Evolutionary conservation across 1,284 basidiomycete genomes (phyloP).

Genomic region (Apiotrichum laibachii): DNA sequence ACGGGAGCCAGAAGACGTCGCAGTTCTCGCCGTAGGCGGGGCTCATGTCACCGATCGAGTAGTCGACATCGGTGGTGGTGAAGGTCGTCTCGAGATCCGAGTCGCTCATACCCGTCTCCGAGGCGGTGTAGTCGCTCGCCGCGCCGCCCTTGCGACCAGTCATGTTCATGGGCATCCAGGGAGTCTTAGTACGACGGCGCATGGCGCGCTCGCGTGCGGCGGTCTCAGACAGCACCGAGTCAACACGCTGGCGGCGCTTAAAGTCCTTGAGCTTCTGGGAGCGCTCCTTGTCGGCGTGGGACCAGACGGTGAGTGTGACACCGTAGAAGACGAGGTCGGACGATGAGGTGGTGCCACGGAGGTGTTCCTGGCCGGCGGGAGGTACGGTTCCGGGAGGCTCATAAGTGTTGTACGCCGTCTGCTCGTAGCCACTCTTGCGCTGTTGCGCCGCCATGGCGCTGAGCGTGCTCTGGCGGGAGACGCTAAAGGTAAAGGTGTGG

Average conservation of each 20-base stretch:
- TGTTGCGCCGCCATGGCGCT: slow-evolving; percentile 34
- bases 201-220: slow-evolving; percentile 6
- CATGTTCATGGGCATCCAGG: slow-evolving; percentile 10
- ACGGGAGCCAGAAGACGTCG: slow-evolving; percentile 89
- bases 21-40: slow-evolving; percentile 55
- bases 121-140: slow-evolving; percentile 54
- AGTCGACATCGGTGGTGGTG: slow-evolving; percentile 17
- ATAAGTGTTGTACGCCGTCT: slow-evolving; percentile 6
- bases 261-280: slow-evolving; percentile 51
- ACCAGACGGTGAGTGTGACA: slow-evolving; percentile 89
- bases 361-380: slow-evolving; percentile 59
- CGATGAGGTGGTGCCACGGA: slow-evolving; percentile 58
- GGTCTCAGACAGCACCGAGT: slow-evolving; percentile 15
- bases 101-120: slow-evolving; percentile 71
- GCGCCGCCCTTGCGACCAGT: slow-evolving; percentile 4
- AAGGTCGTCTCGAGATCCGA: slow-evolving; percentile 50
- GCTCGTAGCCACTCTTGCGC: slow-evolving; percentile 52
- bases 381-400: slow-evolving; percentile 43
- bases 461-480: slow-evolving; percentile 40
- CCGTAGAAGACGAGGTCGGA: slow-evolving; percentile 68
- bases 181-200: slow-evolving; percentile 13
- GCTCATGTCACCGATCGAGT: slow-evolving; percentile 20
- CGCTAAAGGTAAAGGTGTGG: slow-evolving; percentile 80
- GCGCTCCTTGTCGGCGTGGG: slow-evolving; percentile 82
- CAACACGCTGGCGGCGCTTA: slow-evolving; percentile 31